phyloP scores from a whole-genome alignment of 2,329 filamentous ascomycete genomes.

The Penicillium janthinellum region DNA sequence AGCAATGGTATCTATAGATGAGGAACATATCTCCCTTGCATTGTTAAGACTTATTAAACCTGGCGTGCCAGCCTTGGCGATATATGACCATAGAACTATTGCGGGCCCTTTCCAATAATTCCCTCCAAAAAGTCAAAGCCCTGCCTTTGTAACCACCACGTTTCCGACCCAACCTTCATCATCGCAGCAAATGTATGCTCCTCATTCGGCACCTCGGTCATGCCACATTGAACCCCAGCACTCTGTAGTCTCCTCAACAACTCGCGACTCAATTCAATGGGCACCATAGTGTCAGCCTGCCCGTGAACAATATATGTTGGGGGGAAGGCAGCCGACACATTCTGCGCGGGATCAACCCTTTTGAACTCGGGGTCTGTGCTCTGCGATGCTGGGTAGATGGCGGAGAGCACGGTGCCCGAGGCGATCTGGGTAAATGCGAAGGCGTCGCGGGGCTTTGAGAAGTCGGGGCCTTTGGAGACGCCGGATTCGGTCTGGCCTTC shows the following conservation, averaged over 20 bases:
- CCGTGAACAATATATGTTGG: slow-evolving; percentile 51
- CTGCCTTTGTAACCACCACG: slow-evolving; percentile 38
- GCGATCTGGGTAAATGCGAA: slow-evolving; percentile 49
- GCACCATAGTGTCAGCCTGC: slow-evolving; percentile 43
- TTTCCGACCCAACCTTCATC: slow-evolving; percentile 44
- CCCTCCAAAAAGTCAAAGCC: slow-evolving; percentile 48
- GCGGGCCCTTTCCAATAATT: slow-evolving; percentile 23
- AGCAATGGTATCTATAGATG: too few relatives aligned
- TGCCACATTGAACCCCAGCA: slow-evolving; percentile 37
- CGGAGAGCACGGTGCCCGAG: slow-evolving; percentile 41
- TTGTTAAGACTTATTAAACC: too few relatives aligned
- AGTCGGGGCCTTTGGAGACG: slow-evolving; percentile 35
- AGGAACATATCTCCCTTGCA: too few relatives aligned
- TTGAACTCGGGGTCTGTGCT: slow-evolving; percentile 21
- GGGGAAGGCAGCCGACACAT: slow-evolving; percentile 35
- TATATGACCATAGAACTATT: neutral
- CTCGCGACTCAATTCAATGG: slow-evolving; percentile 37
- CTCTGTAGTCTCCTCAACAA: slow-evolving; percentile 31
- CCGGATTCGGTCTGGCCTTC: slow-evolving; percentile 40
- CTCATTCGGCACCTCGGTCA: slow-evolving; percentile 45
- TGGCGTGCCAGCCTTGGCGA: neutral
- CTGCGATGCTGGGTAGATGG: slow-evolving; percentile 30
- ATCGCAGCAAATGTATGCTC: slow-evolving; percentile 49
- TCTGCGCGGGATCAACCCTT: slow-evolving; percentile 38
- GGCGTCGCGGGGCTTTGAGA: slow-evolving; percentile 41